A percentile compares a stretch with the other conserved stretches of the same genome.
Conservation (phyloP, 148 eudicot species). For the Rhododendron griersonianum region DNA sequence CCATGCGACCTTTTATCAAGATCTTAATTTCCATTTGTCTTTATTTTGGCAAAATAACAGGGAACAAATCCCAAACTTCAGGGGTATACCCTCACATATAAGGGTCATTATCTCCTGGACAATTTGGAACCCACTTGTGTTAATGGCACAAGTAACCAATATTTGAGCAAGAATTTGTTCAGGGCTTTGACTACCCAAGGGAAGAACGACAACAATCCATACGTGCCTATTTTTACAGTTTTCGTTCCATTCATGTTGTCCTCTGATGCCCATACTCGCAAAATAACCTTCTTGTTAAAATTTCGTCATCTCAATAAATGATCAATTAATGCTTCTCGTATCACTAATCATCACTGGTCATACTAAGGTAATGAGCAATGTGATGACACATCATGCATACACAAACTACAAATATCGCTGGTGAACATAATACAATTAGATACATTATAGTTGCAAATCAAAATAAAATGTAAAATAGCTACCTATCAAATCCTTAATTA, state of each 20-base stretch:
- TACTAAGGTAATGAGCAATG: neutral
- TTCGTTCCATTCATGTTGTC: too few species aligned
- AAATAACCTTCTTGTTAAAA: neutral
- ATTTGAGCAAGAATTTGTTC: neutral
- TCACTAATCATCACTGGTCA: neutral
- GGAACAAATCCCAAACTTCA: neutral
- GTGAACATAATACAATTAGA: neutral
- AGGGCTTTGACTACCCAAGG: neutral
- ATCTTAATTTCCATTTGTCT: neutral
- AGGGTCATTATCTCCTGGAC: neutral
- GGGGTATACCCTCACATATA: neutral
- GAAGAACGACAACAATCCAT: neutral
- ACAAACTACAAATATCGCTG: neutral
- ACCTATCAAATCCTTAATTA: neutral
- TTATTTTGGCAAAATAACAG: too few species aligned
- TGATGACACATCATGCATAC: neutral
- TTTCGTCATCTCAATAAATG: neutral
- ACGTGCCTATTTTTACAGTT: neutral
- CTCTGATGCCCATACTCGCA: neutral
- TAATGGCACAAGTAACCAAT: neutral
- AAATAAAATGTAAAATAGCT: neutral
- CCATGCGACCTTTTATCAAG: neutral
- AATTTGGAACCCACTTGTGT: neutral
- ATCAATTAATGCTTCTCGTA: neutral
- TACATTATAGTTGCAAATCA: neutral